Conservation (phyloP, 1,284 basidiomycete genomes). For the Trametes hirsuta region DNA sequence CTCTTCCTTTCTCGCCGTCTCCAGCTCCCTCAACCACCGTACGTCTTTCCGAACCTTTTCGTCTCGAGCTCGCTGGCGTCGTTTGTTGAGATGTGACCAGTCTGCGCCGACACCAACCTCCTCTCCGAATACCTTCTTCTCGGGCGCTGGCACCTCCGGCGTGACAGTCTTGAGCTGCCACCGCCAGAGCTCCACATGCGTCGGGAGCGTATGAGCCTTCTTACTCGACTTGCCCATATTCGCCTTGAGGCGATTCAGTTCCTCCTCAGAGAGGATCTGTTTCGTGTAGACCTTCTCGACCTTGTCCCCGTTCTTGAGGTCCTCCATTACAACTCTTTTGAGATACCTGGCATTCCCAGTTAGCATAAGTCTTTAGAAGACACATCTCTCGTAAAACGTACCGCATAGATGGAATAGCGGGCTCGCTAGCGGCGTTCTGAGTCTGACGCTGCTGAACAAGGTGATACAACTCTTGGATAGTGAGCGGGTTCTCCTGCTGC, state of each 20-base stretch:
- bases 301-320: constrained; percentile 42
- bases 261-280: constrained; percentile 36
- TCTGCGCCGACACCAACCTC: constrained; percentile 59
- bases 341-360: constrained; percentile 50
- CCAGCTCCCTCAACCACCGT: constrained; percentile 35
- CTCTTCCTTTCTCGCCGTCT: constrained; percentile 28
- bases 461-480: constrained; percentile 44
- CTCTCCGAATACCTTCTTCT: constrained; percentile 37
- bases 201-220: constrained; percentile 22
- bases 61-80: constrained; percentile 46
- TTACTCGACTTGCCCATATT: constrained; percentile 30
- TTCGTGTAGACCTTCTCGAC: constrained; percentile 48
- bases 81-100: constrained; percentile 57
- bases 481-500: constrained; percentile 20
- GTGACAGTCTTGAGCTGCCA: constrained; percentile 38
- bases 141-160: constrained; percentile 15
- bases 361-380: too few relatives aligned
- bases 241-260: constrained; percentile 32
- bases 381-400: constrained; percentile 28
- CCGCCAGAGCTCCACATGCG: constrained; percentile 39
- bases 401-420: constrained; percentile 57
- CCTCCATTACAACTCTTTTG: constrained; percentile 54
- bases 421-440: constrained; percentile 33
- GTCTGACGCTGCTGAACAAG: constrained; percentile 39
- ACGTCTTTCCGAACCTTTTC: constrained; percentile 38